These are phyloP conservation scores for Neofusicoccum sp. DNA, from an alignment of 2,329 filamentous ascomycete genomes.

Conservation along the genomic window DNA sequence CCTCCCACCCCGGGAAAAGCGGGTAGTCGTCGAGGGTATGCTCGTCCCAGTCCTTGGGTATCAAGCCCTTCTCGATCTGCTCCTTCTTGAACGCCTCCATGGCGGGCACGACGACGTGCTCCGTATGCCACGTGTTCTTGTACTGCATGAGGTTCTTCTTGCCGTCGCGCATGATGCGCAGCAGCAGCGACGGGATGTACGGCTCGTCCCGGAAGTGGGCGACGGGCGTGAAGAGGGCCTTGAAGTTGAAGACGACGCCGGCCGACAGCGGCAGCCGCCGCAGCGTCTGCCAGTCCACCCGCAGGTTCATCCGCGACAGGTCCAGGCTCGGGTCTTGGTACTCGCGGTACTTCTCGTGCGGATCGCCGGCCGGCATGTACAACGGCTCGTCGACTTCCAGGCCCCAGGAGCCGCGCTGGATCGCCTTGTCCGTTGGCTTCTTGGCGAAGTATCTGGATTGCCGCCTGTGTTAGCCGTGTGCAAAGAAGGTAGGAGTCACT, in stretches of 20 bases:
- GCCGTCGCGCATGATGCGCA: slow-evolving; percentile 70
- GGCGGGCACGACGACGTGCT: slow-evolving; percentile 69
- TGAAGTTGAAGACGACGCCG: slow-evolving; percentile 84
- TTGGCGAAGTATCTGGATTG: slow-evolving; percentile 73
- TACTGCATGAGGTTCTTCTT: slow-evolving; percentile 75
- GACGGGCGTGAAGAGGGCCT: slow-evolving; percentile 78
- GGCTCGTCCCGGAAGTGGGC: slow-evolving; percentile 71
- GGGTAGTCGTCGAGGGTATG: slow-evolving; percentile 74
- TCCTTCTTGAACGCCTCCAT: slow-evolving; percentile 66
- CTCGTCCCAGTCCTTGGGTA: slow-evolving; percentile 65
- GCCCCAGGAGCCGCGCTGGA: slow-evolving; percentile 84
- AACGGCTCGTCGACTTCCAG: slow-evolving; percentile 75
- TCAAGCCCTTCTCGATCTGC: slow-evolving; percentile 63
- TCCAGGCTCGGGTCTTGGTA: slow-evolving; percentile 60
- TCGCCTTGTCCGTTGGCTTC: slow-evolving; percentile 71
- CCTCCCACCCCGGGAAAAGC: slow-evolving; percentile 75
- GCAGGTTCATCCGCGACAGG: slow-evolving; percentile 64
- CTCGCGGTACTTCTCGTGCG: slow-evolving; percentile 63
- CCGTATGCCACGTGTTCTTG: slow-evolving; percentile 79
- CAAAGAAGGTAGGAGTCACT: neutral
- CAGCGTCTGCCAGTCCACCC: slow-evolving; percentile 88
- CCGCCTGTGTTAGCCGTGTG: neutral
- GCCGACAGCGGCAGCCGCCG: slow-evolving; percentile 76
- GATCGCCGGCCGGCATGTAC: slow-evolving; percentile 71
- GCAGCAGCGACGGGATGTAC: slow-evolving; percentile 68